Percentiles rank a stretch among this genome's conserved stretches.
These are phyloP conservation scores for Miamiensis avidus DNA, from an alignment of 169 alveolate genomes.

Conservation along the genomic window DNA sequence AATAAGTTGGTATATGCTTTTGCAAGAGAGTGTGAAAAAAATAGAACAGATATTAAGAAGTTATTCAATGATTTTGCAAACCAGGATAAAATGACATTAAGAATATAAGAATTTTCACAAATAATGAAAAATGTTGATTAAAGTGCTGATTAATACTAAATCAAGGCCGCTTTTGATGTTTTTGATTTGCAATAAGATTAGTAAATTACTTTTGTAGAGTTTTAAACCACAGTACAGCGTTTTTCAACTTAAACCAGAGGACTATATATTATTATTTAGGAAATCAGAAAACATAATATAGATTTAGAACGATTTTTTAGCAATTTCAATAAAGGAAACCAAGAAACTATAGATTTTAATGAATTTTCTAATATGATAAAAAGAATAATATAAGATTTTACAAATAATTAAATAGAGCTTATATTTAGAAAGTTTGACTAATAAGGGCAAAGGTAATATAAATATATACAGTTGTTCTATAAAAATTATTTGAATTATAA, in stretches of 20 bases:
- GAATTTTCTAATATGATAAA: background rate
- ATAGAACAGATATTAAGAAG: background rate
- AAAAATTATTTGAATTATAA: too few relatives aligned
- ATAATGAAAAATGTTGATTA: background rate
- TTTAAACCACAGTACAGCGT: background rate
- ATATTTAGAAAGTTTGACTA: background rate
- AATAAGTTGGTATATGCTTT: background rate
- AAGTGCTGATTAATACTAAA: background rate
- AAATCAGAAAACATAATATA: background rate
- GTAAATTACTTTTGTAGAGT: background rate
- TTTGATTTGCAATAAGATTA: background rate
- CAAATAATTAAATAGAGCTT: background rate
- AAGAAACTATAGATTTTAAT: background rate
- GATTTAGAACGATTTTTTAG: background rate
- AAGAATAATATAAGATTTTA: background rate
- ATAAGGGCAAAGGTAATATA: background rate
- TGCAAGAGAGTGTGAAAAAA: background rate
- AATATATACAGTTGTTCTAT: too few relatives aligned
- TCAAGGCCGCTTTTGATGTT: background rate
- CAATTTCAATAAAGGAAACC: too few relatives aligned
- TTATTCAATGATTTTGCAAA: background rate
- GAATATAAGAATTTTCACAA: background rate
- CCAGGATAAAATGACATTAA: too few relatives aligned
- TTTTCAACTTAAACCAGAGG: background rate
- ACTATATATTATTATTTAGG: background rate